Evolutionary conservation across 192 early-diverging fungal genomes (phyloP).

Genomic region (Backusella morwellensis): DNA sequence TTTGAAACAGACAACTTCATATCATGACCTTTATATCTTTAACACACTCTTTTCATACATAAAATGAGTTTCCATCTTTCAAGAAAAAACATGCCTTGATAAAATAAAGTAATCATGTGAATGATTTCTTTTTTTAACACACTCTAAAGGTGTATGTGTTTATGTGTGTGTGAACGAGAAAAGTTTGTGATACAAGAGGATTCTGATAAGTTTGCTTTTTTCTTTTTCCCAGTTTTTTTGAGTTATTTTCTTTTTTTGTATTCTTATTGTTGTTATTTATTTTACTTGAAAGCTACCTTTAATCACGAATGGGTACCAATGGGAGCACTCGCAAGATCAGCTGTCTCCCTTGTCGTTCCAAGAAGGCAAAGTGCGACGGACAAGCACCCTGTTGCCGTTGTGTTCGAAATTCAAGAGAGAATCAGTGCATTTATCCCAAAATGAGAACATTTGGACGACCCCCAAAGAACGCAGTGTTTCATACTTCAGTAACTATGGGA

Average conservation of each 20-base stretch:
- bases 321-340: conserved; percentile 20
- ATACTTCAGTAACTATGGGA: conserved; percentile 15
- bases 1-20: no score
- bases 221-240: not conserved
- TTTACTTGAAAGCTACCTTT: not conserved
- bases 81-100: no score
- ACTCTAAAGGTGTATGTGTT: not conserved
- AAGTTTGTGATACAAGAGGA: not conserved
- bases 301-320: not conserved
- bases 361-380: conserved; percentile 31
- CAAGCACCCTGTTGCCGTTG: conserved; percentile 19
- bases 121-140: not conserved
- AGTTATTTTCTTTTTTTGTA: not conserved
- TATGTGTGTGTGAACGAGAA: not conserved
- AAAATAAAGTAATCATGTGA: not conserved
- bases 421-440: conserved; percentile 14
- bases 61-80: no score
- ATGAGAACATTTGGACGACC: conserved; percentile 29
- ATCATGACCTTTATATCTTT: no score
- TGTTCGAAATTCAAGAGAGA: conserved; percentile 5
- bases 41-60: no score
- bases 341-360: conserved; percentile 25
- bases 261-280: not conserved
- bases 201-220: not conserved
- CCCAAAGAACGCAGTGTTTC: conserved; percentile 31